A percentile compares a stretch with the other conserved stretches of the same genome.
These are phyloP conservation scores for Phylloporus arenicola DNA, from an alignment of 768 basidiomycete genomes.

Conservation along the genomic window DNA sequence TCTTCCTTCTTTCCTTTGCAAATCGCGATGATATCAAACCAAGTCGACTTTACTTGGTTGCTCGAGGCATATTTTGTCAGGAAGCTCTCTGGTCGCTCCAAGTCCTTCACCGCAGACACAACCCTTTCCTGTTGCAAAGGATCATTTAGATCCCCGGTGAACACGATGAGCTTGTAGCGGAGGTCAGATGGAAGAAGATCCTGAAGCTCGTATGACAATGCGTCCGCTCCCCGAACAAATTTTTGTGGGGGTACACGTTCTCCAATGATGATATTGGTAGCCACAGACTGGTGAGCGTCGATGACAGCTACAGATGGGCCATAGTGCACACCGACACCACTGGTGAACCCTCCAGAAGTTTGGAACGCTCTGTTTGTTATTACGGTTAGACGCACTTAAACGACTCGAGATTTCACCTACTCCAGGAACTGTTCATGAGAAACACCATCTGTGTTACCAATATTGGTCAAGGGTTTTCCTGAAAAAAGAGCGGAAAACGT, in stretches of 20 bases:
- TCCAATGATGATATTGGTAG: constrained; percentile 41
- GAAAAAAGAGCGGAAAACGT: constrained; percentile 48
- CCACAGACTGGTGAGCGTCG: constrained; percentile 32
- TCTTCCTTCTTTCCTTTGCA: constrained; percentile 29
- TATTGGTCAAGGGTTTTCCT: constrained; percentile 42
- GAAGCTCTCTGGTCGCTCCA: constrained; percentile 25
- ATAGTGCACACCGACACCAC: constrained; percentile 49
- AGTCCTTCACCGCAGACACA: constrained; percentile 22
- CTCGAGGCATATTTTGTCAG: constrained; percentile 20
- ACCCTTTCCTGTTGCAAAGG: constrained; percentile 21
- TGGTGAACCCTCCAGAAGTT: constrained; percentile 41
- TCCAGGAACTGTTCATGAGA: constrained; percentile 41
- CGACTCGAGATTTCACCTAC: constrained; percentile 20
- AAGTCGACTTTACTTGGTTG: constrained; percentile 17
- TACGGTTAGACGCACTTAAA: neutral
- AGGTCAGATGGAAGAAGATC: constrained; percentile 45
- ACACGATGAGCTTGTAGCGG: constrained; percentile 46
- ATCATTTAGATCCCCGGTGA: constrained; percentile 33
- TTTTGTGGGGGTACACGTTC: constrained; percentile 46
- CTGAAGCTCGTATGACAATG: constrained; percentile 43
- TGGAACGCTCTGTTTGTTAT: constrained; percentile 34
- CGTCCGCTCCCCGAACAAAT: constrained; percentile 44
- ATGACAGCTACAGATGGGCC: constrained; percentile 35
- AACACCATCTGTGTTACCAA: constrained; percentile 34
- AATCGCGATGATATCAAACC: constrained; percentile 30